Percentiles rank a stretch among this genome's conserved stretches.
Evolutionary conservation across 345 rosid genomes (phyloP).

Genomic region (Hibiscus trionum): DNA sequence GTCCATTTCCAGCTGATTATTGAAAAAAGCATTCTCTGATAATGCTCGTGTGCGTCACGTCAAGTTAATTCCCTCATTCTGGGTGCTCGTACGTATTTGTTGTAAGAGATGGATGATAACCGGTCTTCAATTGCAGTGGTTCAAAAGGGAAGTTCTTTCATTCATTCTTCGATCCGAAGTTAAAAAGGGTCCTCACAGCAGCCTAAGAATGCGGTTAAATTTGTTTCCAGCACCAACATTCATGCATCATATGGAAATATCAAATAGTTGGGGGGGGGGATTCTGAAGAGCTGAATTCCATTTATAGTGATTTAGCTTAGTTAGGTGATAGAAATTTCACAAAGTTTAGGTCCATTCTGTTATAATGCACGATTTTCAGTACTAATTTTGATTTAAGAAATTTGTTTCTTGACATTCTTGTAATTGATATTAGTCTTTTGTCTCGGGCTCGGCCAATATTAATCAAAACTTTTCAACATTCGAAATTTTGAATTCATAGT

Average conservation of each 20-base stretch:
- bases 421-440: not conserved
- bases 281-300: not conserved
- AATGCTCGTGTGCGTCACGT: not conserved
- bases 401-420: not conserved
- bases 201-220: not conserved
- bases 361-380: not conserved
- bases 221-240: too few species aligned
- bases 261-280: not conserved
- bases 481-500: too few species aligned
- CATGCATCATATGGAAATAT: too few species aligned
- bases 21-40: not conserved
- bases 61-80: not conserved
- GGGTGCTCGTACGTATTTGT: conserved; percentile 7
- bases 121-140: conserved; percentile 2
- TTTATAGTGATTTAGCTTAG: not conserved
- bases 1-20: conserved; percentile 9
- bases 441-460: not conserved
- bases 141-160: conserved; percentile 7
- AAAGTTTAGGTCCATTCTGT: not conserved
- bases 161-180: conserved; percentile 24
- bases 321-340: not conserved
- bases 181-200: not conserved
- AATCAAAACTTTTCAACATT: not conserved
- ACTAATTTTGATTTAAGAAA: not conserved
- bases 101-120: conserved; percentile 3